Evolutionary conservation across 2,329 filamentous ascomycete species (phyloP), one percentile per base, ranked within the genome.

Genomic region (Aureobasidium pullulans): DNA sequence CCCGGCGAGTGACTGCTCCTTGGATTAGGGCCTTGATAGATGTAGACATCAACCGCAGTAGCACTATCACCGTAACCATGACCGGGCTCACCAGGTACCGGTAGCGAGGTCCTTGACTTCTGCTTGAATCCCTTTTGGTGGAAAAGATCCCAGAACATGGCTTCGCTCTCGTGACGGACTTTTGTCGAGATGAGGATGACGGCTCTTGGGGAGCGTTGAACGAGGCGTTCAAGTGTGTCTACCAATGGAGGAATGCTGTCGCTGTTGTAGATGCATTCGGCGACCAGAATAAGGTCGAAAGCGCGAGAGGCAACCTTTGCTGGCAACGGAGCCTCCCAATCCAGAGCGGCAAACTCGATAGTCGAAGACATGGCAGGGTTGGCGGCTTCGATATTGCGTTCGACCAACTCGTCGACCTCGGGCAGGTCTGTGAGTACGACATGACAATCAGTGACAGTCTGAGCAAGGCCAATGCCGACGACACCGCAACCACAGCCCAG

Each of bases 231-330:
- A 9, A 89, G 72, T 1, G 84, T 85, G 31, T 73, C 72, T 7
- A 89, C 84, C 39, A 89, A 73, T 28, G 82, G 78, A 2, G 84
- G 82, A 54, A 86, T 79, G 61, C 83, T 86, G 65, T 87, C 85
- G 15, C 81, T 76, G 68, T 89, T 89, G 72, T 90, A 90, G 1
- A 86, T 89, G 71, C 87, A 89, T 69, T 90, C 87, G 1, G 85
- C 84, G 1, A 88, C 80, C 4, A 88, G 68, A 23, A 89, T 77
- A 36, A 89, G 66, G 68, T 87, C 81, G 65, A 83, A 77, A 10
- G 77, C 69, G 39, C 75, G 68, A 4, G 69, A 66, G 31, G 65
- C 63, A 3, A 76, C 56, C 6, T 58, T 61, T 42, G 62, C 39
- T 1, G 80, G 76, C 6, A 85, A 70, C 3, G 76, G 69, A 13